Percentiles rank a stretch among this genome's conserved stretches.
Conservation (phyloP, 2,329 filamentous ascomycete genomes). For the Huntiella decipiens region DNA sequence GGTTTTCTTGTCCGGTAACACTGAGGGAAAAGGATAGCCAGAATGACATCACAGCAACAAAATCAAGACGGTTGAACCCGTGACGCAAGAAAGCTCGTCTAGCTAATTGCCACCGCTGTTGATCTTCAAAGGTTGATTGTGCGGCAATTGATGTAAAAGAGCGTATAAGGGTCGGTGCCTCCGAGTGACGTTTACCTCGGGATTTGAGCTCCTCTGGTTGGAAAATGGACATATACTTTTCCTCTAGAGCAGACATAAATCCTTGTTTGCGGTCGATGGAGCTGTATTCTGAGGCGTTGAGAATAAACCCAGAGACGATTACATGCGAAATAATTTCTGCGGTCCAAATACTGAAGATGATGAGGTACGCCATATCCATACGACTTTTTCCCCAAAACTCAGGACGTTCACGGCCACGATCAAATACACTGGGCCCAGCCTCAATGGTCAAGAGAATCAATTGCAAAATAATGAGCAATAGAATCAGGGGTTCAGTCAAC, state of each 20-base stretch:
- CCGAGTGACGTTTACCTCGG: slow-evolving; percentile 28
- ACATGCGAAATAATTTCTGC: slow-evolving; percentile 66
- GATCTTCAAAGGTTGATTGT: slow-evolving; percentile 49
- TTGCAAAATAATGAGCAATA: slow-evolving; percentile 75
- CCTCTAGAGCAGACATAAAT: slow-evolving; percentile 50
- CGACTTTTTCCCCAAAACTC: slow-evolving; percentile 44
- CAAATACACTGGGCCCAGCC: slow-evolving; percentile 51
- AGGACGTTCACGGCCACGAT: slow-evolving; percentile 38
- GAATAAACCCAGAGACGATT: slow-evolving; percentile 80
- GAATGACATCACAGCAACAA: slow-evolving; percentile 82
- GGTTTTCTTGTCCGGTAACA: slow-evolving; percentile 47
- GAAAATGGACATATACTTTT: slow-evolving; percentile 63
- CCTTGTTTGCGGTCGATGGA: slow-evolving; percentile 67
- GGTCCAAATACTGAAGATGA: slow-evolving; percentile 76
- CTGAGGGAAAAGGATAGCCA: slow-evolving; percentile 76
- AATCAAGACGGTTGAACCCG: slow-evolving; percentile 89
- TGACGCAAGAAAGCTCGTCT: slow-evolving; percentile 84
- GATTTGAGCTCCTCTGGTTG: slow-evolving; percentile 60
- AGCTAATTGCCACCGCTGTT: slow-evolving; percentile 69
- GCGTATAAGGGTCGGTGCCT: slow-evolving; percentile 3
- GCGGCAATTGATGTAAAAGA: slow-evolving; percentile 52
- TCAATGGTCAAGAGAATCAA: slow-evolving; percentile 76
- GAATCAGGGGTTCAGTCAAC: slow-evolving; percentile 66
- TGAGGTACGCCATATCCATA: slow-evolving; percentile 67
- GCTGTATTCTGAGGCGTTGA: slow-evolving; percentile 83